phyloP scores from a whole-genome alignment of 1,284 basidiomycete genomes.

The Austroboletus niveus region DNA sequence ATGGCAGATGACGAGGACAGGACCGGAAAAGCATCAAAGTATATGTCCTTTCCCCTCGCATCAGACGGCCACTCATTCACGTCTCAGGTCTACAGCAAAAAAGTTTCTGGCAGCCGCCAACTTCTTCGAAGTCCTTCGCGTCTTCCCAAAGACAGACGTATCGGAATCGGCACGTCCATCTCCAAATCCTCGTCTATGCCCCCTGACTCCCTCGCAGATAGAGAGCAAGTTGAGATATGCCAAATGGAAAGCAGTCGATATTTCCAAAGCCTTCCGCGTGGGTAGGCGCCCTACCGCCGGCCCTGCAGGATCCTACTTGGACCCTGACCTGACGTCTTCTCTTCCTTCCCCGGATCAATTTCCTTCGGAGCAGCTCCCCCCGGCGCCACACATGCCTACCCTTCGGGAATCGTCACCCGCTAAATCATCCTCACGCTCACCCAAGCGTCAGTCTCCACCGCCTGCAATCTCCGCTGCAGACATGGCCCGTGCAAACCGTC shows the following conservation, averaged over 20 bases:
- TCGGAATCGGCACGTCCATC: slow-evolving; percentile 43
- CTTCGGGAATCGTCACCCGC: slow-evolving; percentile 21
- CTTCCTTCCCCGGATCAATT: slow-evolving; percentile 21
- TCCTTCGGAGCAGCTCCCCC: slow-evolving; percentile 9
- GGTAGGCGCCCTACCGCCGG: slow-evolving; percentile 72
- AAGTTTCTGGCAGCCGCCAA: slow-evolving; percentile 87
- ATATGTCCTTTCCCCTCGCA: slow-evolving; percentile 15
- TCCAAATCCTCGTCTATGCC: not conserved
- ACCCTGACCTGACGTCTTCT: slow-evolving; percentile 28
- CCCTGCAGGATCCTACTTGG: slow-evolving; percentile 46
- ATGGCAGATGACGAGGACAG: slow-evolving; percentile 92
- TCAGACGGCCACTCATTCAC: slow-evolving; percentile 5
- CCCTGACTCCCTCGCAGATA: slow-evolving; percentile 42
- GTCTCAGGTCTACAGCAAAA: slow-evolving; percentile 72
- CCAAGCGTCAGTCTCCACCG: slow-evolving; percentile 30
- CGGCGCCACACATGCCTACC: slow-evolving; percentile 22
- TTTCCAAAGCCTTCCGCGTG: slow-evolving; percentile 86
- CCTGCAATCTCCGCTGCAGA: slow-evolving; percentile 28
- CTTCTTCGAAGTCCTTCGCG: slow-evolving; percentile 80
- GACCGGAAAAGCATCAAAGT: slow-evolving; percentile 73
- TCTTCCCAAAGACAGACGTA: slow-evolving; percentile 63
- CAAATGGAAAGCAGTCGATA: slow-evolving; percentile 92
- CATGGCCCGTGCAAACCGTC: slow-evolving; percentile 33
- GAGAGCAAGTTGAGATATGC: slow-evolving; percentile 83
- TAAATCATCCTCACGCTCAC: slow-evolving; percentile 14